Evolutionary conservation across 2,329 filamentous ascomycete species (phyloP).

Genomic region (Pyrenophora teres): DNA sequence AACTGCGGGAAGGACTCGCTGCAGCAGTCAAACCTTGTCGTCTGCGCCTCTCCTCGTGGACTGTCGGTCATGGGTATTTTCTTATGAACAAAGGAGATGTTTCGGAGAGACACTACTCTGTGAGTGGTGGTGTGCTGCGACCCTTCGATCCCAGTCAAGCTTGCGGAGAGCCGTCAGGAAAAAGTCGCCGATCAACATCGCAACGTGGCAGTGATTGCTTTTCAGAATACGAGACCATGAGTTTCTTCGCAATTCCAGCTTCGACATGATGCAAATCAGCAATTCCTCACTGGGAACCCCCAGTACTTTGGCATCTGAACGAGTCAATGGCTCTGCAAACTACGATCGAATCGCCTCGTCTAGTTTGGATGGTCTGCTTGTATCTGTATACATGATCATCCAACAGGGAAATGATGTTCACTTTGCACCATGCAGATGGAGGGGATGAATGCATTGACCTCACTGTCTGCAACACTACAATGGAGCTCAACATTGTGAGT

Average conservation of each 20-base stretch:
- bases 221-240: neutral
- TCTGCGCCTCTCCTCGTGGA: constrained; percentile 2
- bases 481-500: neutral
- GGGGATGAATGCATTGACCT: neutral
- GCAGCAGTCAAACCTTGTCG: neutral
- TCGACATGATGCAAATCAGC: constrained; percentile 1
- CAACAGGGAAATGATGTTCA: neutral
- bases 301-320: neutral
- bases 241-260: neutral
- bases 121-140: neutral
- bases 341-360: neutral
- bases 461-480: neutral
- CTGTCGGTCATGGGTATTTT: neutral
- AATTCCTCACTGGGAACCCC: neutral
- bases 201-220: constrained; percentile 1
- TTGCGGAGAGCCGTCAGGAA: neutral
- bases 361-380: neutral
- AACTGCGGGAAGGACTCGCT: neutral
- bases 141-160: neutral
- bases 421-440: neutral
- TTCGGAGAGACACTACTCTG: neutral
- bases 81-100: neutral
- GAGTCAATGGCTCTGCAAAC: neutral
- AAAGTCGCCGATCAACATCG: constrained; percentile 1
- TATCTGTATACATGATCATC: neutral